Percentiles rank a stretch among this genome's conserved stretches.
These are phyloP conservation scores for Rhizomucor miehei DNA, from an alignment of 371 early-diverging fungal genomes.

Conservation along the genomic window DNA sequence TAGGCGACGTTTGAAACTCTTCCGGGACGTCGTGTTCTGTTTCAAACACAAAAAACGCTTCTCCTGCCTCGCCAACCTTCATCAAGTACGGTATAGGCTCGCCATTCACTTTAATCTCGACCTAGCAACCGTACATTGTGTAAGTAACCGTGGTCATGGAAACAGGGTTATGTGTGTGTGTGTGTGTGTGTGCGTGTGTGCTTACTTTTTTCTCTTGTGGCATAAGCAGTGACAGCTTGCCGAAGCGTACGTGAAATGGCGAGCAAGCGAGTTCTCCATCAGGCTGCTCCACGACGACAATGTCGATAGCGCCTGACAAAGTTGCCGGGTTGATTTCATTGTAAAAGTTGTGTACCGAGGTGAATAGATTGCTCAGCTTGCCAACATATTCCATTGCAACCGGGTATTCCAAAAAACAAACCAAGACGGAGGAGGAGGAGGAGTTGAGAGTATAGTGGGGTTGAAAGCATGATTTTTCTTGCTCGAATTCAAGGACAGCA, in stretches of 20 bases:
- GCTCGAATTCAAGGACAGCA: too few relatives aligned
- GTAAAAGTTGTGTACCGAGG: conserved; percentile 88
- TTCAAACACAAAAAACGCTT: conserved; percentile 97
- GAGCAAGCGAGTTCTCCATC: conserved; percentile 83
- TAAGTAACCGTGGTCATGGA: not conserved
- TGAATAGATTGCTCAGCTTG: conserved; percentile 36
- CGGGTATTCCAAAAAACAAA: too few relatives aligned
- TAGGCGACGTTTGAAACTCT: conserved; percentile 91
- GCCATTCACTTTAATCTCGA: conserved; percentile 93
- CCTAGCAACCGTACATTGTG: conserved; percentile 40
- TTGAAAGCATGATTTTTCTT: too few relatives aligned
- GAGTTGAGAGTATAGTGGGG: too few relatives aligned
- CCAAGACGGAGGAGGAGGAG: too few relatives aligned
- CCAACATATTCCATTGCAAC: conserved; percentile 25
- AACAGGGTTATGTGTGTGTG: too few relatives aligned
- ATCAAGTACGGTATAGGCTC: conserved; percentile 75
- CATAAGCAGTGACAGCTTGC: conserved; percentile 91
- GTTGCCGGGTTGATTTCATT: conserved; percentile 96
- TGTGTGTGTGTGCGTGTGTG: too few relatives aligned
- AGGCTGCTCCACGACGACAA: conserved; percentile 85
- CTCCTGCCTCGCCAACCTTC: conserved; percentile 98
- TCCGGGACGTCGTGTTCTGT: conserved; percentile 84
- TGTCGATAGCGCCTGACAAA: conserved; percentile 97
- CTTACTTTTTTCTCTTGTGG: conserved; percentile 76
- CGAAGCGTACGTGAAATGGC: conserved; percentile 97